Conservation (phyloP, 768 basidiomycete species). For the Cyathus striatus region DNA sequence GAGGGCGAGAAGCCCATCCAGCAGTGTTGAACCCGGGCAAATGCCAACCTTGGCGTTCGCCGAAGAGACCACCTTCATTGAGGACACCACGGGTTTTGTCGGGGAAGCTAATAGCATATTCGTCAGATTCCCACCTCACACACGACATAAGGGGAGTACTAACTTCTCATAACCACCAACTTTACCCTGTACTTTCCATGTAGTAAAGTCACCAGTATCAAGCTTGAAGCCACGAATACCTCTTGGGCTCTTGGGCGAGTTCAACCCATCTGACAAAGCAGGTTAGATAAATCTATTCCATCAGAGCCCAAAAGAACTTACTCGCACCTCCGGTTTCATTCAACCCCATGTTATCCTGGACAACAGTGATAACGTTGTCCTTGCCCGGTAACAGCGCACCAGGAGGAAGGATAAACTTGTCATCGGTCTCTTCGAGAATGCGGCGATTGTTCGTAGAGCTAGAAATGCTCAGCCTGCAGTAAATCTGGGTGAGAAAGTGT, state of each 20-base stretch:
- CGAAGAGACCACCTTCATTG: conserved; percentile 70
- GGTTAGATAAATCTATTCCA: too few species aligned
- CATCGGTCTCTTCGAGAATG: conserved; percentile 63
- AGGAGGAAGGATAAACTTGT: conserved; percentile 56
- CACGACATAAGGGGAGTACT: conserved; percentile 10
- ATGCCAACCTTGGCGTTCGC: conserved; percentile 73
- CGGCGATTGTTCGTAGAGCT: conserved; percentile 66
- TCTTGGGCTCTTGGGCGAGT: conserved; percentile 62
- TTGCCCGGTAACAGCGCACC: conserved; percentile 42
- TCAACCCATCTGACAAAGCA: not conserved
- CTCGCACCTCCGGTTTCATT: conserved; percentile 53
- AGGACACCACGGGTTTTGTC: conserved; percentile 66
- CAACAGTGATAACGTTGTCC: conserved; percentile 75
- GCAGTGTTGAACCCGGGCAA: conserved; percentile 65
- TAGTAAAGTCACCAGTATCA: conserved; percentile 51
- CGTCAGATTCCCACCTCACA: not conserved
- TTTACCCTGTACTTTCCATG: conserved; percentile 76
- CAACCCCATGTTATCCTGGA: conserved; percentile 83
- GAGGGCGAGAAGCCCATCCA: conserved; percentile 51
- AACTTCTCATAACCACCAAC: conserved; percentile 65
- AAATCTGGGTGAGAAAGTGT: not conserved
- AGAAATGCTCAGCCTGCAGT: not conserved
- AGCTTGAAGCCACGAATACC: conserved; percentile 76
- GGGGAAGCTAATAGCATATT: conserved; percentile 47
- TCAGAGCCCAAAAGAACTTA: not conserved